A percentile compares a stretch with the other conserved stretches of the same genome.
phyloP scores from a whole-genome alignment of 768 basidiomycete genomes.

The Mycena indigotica region DNA sequence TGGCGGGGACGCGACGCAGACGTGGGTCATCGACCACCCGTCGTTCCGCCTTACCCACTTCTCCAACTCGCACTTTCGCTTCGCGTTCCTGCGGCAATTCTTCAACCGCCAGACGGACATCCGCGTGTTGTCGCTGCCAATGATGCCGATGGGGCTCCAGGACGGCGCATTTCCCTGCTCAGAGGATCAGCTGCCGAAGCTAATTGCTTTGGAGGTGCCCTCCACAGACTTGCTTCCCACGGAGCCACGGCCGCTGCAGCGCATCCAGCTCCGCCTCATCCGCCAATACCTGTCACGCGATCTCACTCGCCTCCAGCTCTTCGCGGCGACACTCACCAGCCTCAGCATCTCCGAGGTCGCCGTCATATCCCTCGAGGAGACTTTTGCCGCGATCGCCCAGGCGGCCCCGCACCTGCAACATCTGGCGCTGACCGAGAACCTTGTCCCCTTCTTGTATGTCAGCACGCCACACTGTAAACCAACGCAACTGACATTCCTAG shows the following conservation, averaged over 20 bases:
- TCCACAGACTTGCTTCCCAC: background rate
- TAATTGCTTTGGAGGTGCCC: slow-evolving; percentile 16
- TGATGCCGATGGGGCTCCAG: background rate
- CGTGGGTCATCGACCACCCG: slow-evolving; percentile 13
- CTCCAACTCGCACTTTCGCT: slow-evolving; percentile 11
- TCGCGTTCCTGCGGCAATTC: slow-evolving; percentile 9
- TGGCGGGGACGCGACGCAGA: background rate
- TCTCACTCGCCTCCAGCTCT: slow-evolving; percentile 4
- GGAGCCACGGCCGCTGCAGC: slow-evolving; percentile 8
- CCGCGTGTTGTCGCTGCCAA: slow-evolving; percentile 8
- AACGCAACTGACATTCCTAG: background rate
- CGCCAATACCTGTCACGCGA: background rate
- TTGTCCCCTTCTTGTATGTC: background rate
- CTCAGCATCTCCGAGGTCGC: slow-evolving; percentile 5
- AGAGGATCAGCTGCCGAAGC: slow-evolving; percentile 18
- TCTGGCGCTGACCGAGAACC: slow-evolving; percentile 11
- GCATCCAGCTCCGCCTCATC: slow-evolving; percentile 11
- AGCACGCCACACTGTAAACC: background rate
- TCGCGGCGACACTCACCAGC: slow-evolving; percentile 12
- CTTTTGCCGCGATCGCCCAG: slow-evolving; percentile 1
- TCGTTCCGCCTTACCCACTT: slow-evolving; percentile 17
- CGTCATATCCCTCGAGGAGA: background rate
- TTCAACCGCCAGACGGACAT: slow-evolving; percentile 15
- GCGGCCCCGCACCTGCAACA: slow-evolving; percentile 7
- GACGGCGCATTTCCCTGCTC: background rate